Percentiles rank a stretch among this genome's conserved stretches.
Evolutionary conservation across 345 rosid genomes (phyloP).

Genomic region (Dovyalis caffra): DNA sequence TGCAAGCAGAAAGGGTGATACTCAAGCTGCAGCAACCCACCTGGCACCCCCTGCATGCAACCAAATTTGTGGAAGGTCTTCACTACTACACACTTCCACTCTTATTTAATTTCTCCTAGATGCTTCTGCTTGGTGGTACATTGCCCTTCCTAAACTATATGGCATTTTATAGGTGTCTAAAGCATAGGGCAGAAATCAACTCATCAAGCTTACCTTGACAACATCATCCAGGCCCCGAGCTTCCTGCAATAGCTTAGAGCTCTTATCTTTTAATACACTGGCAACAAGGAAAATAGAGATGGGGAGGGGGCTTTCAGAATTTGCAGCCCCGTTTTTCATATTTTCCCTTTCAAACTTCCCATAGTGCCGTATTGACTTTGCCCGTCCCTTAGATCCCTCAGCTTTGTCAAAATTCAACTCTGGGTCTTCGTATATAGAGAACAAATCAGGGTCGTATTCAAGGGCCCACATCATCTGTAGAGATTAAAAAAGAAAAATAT

Average conservation of each 20-base stretch:
- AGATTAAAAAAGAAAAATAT: conserved; percentile 10
- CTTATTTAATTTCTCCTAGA: neutral
- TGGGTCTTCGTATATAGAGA: conserved; percentile 63
- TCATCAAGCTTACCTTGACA: conserved; percentile 58
- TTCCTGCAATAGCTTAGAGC: conserved; percentile 71
- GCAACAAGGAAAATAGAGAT: conserved; percentile 95
- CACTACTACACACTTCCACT: neutral
- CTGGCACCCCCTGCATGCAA: neutral
- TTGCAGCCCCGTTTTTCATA: conserved; percentile 53
- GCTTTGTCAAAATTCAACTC: conserved; percentile 42
- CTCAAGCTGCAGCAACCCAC: neutral
- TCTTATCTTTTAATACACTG: conserved; percentile 93
- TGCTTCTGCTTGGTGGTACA: neutral
- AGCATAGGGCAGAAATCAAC: neutral
- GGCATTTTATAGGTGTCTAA: neutral
- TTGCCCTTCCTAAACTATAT: neutral
- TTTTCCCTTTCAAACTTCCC: conserved; percentile 93
- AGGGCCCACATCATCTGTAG: conserved; percentile 99
- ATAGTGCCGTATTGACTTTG: conserved; percentile 60
- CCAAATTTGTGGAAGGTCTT: too few relatives aligned
- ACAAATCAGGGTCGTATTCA: conserved; percentile 88
- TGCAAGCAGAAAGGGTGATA: neutral
- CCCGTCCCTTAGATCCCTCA: conserved; percentile 57
- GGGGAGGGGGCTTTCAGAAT: conserved; percentile 72
- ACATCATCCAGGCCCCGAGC: conserved; percentile 96